phyloP scores from a whole-genome alignment of 768 basidiomycete genomes.

The Naematelia aurantialba region DNA sequence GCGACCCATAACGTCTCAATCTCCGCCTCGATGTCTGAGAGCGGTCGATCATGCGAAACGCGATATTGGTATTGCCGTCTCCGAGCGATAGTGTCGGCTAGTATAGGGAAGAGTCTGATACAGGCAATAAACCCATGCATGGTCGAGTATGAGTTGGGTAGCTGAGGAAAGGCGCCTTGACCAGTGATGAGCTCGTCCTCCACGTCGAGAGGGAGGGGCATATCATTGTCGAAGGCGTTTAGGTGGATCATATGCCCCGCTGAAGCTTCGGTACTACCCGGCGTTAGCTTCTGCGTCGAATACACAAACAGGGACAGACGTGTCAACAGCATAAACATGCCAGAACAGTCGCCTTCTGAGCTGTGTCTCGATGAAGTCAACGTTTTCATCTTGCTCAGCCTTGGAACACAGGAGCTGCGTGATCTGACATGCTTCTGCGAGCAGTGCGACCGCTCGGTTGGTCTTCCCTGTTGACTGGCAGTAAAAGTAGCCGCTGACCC shows the following conservation, averaged over 20 bases:
- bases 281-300: neutral
- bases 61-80: slow-evolving; percentile 7
- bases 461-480: too few relatives aligned
- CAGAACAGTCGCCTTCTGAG: slow-evolving; percentile 19
- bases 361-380: too few relatives aligned
- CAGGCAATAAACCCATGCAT: slow-evolving; percentile 19
- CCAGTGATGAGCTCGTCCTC: slow-evolving; percentile 26
- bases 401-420: too few relatives aligned
- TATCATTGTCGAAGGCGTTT: slow-evolving; percentile 20
- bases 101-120: slow-evolving; percentile 14
- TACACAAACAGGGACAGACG: slow-evolving; percentile 8
- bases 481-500: too few relatives aligned
- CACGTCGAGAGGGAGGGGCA: slow-evolving; percentile 9
- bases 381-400: too few relatives aligned
- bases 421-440: too few relatives aligned
- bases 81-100: slow-evolving; percentile 15
- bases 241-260: slow-evolving; percentile 19
- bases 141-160: slow-evolving; percentile 3
- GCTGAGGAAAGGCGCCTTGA: slow-evolving; percentile 18
- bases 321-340: slow-evolving; percentile 22
- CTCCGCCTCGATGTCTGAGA: slow-evolving; percentile 6
- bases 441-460: too few relatives aligned
- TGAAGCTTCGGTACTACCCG: slow-evolving; percentile 17
- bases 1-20: slow-evolving; percentile 13
- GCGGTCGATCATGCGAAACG: neutral